A percentile compares a stretch with the other conserved stretches of the same genome.
phyloP scores from a whole-genome alignment of 371 early-diverging fungal species.

The Mortierella sp. region DNA sequence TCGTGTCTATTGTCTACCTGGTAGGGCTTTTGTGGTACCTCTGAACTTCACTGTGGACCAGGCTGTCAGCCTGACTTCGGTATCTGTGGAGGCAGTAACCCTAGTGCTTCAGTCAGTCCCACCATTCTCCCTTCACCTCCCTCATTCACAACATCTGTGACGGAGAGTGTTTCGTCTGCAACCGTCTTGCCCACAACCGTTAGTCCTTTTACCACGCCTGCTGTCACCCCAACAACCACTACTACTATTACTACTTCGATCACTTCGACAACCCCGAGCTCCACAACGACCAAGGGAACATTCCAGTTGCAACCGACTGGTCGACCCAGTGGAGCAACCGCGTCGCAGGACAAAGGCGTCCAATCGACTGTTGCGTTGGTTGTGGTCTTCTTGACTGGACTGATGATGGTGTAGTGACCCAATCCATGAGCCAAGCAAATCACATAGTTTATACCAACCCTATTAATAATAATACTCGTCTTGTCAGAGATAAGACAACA shows the following conservation, averaged over 20 bases:
- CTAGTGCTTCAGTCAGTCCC: not conserved
- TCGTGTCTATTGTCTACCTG: not conserved
- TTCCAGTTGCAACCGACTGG: slow-evolving; percentile 27
- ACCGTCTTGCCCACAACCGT: not conserved
- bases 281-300: slow-evolving; percentile 11
- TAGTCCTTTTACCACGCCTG: not conserved
- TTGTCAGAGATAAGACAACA: no score
- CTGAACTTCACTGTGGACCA: slow-evolving; percentile 11
- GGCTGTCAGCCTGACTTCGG: slow-evolving; percentile 31
- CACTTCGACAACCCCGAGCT: not conserved
- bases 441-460: no score
- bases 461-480: no score
- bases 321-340: slow-evolving; percentile 20
- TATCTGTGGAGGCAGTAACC: not conserved
- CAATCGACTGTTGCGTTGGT: slow-evolving; percentile 27
- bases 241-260: not conserved
- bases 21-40: slow-evolving; percentile 30
- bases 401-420: slow-evolving; percentile 11
- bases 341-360: slow-evolving; percentile 21
- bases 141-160: no score
- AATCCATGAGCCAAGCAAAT: no score
- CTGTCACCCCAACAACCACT: slow-evolving; percentile 3
- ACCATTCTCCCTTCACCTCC: not conserved
- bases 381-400: slow-evolving; percentile 27
- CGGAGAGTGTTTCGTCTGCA: not conserved